Evolutionary conservation across 139 green algal genomes (phyloP).

Genomic region (Asterochloris erici): DNA sequence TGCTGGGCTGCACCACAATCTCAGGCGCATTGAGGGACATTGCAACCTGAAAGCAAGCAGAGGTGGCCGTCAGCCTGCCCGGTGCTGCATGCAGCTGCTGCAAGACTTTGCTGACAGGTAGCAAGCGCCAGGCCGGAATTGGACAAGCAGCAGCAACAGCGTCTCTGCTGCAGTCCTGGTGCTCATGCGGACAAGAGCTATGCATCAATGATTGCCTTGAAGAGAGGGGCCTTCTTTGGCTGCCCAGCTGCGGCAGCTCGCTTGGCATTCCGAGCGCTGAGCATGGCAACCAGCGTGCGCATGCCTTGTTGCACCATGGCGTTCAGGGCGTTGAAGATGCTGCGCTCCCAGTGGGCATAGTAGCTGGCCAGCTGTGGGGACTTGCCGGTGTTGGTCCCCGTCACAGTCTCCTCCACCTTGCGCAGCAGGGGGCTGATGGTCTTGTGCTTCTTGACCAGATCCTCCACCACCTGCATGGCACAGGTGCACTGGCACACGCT

Average conservation of each 20-base stretch:
- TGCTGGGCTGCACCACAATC: constrained; percentile 74
- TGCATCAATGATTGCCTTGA: constrained; percentile 44
- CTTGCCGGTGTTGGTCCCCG: constrained; percentile 81
- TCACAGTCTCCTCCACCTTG: constrained; percentile 84
- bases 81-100: too few relatives aligned
- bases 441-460: constrained; percentile 76
- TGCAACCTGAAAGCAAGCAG: constrained; percentile 32
- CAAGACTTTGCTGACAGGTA: not conserved
- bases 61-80: too few relatives aligned
- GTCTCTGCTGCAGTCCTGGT: too few relatives aligned
- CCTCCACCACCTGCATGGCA: constrained; percentile 49
- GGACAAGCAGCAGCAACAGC: not conserved
- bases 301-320: constrained; percentile 68
- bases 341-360: constrained; percentile 85
- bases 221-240: constrained; percentile 35
- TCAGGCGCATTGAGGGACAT: constrained; percentile 68
- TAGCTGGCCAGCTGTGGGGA: constrained; percentile 66
- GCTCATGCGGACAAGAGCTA: too few relatives aligned
- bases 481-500: not conserved
- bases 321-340: constrained; percentile 81
- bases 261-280: constrained; percentile 8
- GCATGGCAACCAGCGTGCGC: constrained; percentile 41
- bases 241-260: not conserved
- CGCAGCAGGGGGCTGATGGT: constrained; percentile 74
- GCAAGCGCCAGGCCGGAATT: not conserved